Percentiles rank a stretch among this genome's conserved stretches.
Evolutionary conservation across 2,329 filamentous ascomycete species (phyloP).

Genomic region (Chaetomium sp.): DNA sequence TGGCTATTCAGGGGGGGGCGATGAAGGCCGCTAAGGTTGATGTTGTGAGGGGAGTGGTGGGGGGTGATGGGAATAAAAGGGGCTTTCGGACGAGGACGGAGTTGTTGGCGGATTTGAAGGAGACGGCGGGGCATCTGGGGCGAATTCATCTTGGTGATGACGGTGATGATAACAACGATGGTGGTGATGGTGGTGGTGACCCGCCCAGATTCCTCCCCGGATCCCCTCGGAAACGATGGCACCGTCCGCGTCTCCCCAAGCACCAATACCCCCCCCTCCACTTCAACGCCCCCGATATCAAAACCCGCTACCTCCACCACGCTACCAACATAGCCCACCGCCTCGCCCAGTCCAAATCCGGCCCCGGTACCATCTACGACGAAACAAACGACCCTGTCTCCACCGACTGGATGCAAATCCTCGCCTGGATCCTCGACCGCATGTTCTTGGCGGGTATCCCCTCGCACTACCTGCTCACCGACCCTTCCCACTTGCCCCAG

Average conservation of each 20-base stretch:
- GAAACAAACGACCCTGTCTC: slow-evolving; percentile 28
- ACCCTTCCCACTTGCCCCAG: slow-evolving; percentile 29
- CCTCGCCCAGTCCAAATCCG: not conserved
- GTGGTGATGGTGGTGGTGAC: not conserved
- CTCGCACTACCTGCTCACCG: slow-evolving; percentile 35
- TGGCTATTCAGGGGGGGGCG: not conserved
- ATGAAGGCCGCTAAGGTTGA: not conserved
- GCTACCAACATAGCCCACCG: not conserved
- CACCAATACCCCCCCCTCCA: not conserved
- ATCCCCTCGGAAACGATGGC: not conserved
- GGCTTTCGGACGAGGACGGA: too few relatives aligned
- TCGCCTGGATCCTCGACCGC: slow-evolving; percentile 32
- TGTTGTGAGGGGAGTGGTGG: too few relatives aligned
- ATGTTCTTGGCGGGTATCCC: slow-evolving; percentile 34
- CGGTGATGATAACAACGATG: not conserved
- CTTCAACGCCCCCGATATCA: not conserved
- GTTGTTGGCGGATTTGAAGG: not conserved
- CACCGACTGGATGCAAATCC: slow-evolving; percentile 33
- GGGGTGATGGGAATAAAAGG: too few relatives aligned
- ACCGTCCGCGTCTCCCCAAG: not conserved
- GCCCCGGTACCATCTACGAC: slow-evolving; percentile 23
- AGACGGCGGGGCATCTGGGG: not conserved
- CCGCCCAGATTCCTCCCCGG: not conserved
- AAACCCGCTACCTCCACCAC: not conserved
- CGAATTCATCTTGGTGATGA: not conserved